phyloP scores from a whole-genome alignment of 2,329 filamentous ascomycete genomes.

The Pseudogymnoascus verrucosus region DNA sequence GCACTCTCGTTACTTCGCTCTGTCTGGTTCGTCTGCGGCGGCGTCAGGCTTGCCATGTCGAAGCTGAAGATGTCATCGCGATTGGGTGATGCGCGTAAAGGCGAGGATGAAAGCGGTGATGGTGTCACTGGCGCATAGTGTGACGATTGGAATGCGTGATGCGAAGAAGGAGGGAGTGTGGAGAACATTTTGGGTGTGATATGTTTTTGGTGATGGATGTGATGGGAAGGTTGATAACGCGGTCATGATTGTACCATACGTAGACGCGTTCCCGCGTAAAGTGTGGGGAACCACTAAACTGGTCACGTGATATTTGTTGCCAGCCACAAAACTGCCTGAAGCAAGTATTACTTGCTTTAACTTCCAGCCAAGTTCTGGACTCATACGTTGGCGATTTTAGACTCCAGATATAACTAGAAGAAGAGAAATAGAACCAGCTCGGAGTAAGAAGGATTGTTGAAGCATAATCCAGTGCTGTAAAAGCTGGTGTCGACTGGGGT shows the following conservation, averaged over 20 bases:
- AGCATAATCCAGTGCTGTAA: neutral
- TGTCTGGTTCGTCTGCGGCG: neutral
- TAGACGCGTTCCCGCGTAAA: constrained; percentile 3
- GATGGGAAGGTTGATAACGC: constrained; percentile 39
- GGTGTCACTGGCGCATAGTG: constrained; percentile 36
- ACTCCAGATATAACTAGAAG: neutral
- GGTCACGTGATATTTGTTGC: neutral
- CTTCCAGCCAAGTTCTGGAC: neutral
- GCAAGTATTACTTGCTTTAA: neutral
- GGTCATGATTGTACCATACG: constrained; percentile 33
- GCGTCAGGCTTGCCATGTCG: neutral
- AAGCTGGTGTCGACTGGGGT: neutral
- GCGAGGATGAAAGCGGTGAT: constrained; percentile 53
- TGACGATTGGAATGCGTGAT: constrained; percentile 13
- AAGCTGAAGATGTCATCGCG: constrained; percentile 1
- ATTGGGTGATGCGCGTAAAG: constrained; percentile 44
- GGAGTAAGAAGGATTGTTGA: neutral
- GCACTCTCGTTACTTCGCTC: neutral
- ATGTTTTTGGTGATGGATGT: constrained; percentile 32
- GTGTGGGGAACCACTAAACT: neutral
- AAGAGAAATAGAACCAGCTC: neutral
- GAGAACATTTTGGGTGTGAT: constrained; percentile 29
- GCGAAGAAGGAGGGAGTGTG: constrained; percentile 18
- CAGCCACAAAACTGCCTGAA: neutral
- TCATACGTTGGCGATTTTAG: neutral